These are phyloP conservation scores for Echeveria elegans DNA, from an alignment of 164 flowering plant genomes.

Conservation along the genomic window DNA sequence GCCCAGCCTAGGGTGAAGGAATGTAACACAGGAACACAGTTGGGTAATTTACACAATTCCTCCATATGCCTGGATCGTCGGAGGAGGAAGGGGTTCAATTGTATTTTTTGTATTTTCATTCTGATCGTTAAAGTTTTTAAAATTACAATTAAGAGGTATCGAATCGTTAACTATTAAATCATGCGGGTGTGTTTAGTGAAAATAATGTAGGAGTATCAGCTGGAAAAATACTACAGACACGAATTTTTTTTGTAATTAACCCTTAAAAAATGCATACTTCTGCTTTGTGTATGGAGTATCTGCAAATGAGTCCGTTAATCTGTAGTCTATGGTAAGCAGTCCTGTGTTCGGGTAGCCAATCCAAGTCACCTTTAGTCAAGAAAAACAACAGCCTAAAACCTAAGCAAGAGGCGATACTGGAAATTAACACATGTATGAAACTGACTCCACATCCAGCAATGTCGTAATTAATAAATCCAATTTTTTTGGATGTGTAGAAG, in stretches of 20 bases:
- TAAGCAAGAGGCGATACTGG: neutral
- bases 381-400: neutral
- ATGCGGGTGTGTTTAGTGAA: no score
- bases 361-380: slow-evolving; percentile 35
- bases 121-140: no score
- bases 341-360: slow-evolving; percentile 99
- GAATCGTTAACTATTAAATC: no score
- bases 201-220: no score
- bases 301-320: slow-evolving; percentile 81
- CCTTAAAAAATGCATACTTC: slow-evolving; percentile 48
- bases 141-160: no score
- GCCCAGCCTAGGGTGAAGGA: slow-evolving; percentile 97
- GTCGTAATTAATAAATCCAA: no score
- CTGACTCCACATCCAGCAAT: neutral
- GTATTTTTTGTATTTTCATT: no score
- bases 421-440: neutral
- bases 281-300: slow-evolving; percentile 76
- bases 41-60: slow-evolving; percentile 79
- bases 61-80: slow-evolving; percentile 99
- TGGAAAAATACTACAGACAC: no score
- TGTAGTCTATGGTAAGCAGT: slow-evolving; percentile 83
- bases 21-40: slow-evolving; percentile 88
- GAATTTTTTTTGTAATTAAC: no score
- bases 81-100: no score
- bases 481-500: no score